Conservation (phyloP, 768 basidiomycete genomes). For the Boletus barrowsii region DNA sequence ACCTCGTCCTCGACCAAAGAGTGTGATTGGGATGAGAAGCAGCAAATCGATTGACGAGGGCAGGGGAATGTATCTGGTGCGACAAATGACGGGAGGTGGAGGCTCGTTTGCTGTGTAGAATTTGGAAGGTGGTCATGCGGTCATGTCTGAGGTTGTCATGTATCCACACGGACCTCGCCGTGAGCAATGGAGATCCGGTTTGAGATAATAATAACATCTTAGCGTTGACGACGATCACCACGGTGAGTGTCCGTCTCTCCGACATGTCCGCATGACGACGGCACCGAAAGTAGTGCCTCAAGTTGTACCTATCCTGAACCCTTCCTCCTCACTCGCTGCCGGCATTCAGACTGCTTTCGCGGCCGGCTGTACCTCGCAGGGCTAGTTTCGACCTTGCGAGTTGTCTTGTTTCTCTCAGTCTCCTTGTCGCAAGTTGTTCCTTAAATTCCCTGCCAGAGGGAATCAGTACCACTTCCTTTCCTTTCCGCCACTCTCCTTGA, state of each 20-base stretch:
- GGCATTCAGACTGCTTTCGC: conserved; percentile 11
- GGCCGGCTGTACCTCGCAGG: not conserved
- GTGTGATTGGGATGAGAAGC: conserved; percentile 67
- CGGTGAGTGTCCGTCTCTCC: not conserved
- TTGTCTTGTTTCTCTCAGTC: not conserved
- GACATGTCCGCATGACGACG: conserved; percentile 12
- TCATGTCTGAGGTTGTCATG: conserved; percentile 11
- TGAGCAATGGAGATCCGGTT: conserved; percentile 10
- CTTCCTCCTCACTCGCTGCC: not conserved
- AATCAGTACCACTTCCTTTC: conserved; percentile 3
- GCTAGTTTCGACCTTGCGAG: not conserved
- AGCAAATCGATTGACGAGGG: conserved; percentile 66
- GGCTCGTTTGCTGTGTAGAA: conserved; percentile 24
- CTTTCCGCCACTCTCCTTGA: conserved; percentile 15
- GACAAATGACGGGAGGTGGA: conserved; percentile 69
- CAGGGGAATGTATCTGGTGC: conserved; percentile 66
- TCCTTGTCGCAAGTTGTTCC: not conserved
- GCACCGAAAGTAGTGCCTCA: not conserved
- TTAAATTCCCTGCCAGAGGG: conserved; percentile 7
- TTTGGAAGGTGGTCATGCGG: not conserved
- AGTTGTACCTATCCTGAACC: not conserved
- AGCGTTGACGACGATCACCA: conserved; percentile 1
- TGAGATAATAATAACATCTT: conserved; percentile 2
- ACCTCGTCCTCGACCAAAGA: conserved; percentile 67
- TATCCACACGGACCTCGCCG: conserved; percentile 9